These are phyloP conservation scores for Ophiostoma perfectum DNA, from an alignment of 2,329 filamentous ascomycete genomes.

Conservation along the genomic window DNA sequence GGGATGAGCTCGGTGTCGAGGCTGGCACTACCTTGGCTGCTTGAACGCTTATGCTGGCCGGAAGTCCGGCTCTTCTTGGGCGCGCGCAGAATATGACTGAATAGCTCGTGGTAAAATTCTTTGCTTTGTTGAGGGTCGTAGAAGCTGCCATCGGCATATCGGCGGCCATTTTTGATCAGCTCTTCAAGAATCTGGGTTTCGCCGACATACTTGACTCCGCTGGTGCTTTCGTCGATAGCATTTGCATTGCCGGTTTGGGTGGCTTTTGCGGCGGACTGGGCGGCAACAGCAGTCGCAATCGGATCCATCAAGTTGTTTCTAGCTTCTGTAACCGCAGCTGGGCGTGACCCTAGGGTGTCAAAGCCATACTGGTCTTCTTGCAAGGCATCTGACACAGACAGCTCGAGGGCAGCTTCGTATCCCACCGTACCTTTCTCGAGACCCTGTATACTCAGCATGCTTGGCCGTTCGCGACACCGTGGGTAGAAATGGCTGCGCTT, in stretches of 20 bases:
- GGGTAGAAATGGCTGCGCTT: constrained; percentile 54
- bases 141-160: constrained; percentile 50
- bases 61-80: constrained; percentile 44
- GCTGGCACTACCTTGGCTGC: constrained; percentile 6
- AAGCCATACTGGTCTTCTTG: constrained; percentile 59
- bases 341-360: constrained; percentile 50
- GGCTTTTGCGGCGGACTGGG: constrained; percentile 5
- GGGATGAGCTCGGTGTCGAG: constrained; percentile 48
- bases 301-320: constrained; percentile 52
- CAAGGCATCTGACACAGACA: constrained; percentile 59
- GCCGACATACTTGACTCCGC: constrained; percentile 51
- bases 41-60: constrained; percentile 50
- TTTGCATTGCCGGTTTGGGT: constrained; percentile 2
- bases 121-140: constrained; percentile 46
- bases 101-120: constrained; percentile 59
- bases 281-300: constrained; percentile 31
- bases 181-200: constrained; percentile 55
- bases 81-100: constrained; percentile 54
- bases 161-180: constrained; percentile 50
- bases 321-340: constrained; percentile 51
- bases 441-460: constrained; percentile 68
- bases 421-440: constrained; percentile 66
- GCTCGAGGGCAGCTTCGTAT: constrained; percentile 61
- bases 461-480: constrained; percentile 57
- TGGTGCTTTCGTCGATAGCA: constrained; percentile 17